A percentile compares a stretch with the other conserved stretches of the same genome.
Conservation (phyloP, 192 early-diverging fungal species). For the Mortierella alpina region DNA sequence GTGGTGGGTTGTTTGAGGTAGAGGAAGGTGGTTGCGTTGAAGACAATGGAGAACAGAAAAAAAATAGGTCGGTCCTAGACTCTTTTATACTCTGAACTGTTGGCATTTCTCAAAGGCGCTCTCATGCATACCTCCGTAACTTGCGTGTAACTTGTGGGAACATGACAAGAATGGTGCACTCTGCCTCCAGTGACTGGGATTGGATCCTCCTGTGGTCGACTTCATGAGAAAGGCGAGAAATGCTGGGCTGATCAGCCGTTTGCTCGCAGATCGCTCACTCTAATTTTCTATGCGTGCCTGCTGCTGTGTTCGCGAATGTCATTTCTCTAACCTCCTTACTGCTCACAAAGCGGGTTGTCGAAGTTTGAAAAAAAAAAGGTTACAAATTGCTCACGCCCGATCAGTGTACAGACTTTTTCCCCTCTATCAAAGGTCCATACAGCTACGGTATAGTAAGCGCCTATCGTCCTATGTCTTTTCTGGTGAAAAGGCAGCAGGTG, state of each 20-base stretch:
- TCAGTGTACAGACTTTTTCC: neutral
- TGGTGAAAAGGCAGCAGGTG: too few relatives aligned
- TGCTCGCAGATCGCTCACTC: too few relatives aligned
- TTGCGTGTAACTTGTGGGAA: neutral
- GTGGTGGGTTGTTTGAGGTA: neutral
- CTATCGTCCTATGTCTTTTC: too few relatives aligned
- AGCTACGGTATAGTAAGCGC: too few relatives aligned
- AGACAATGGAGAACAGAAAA: constrained; percentile 5
- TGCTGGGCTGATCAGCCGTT: too few relatives aligned
- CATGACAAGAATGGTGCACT: too few relatives aligned
- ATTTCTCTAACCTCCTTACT: neutral
- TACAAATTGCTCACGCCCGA: neutral
- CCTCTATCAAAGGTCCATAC: neutral
- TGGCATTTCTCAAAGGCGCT: neutral
- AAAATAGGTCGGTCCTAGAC: too few relatives aligned
- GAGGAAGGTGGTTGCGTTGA: constrained; percentile 1
- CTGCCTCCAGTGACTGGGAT: too few relatives aligned
- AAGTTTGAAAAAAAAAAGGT: neutral
- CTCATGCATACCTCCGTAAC: neutral
- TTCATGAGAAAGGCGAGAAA: too few relatives aligned
- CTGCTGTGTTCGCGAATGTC: neutral
- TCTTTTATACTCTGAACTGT: constrained; percentile 1
- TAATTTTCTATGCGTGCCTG: too few relatives aligned
- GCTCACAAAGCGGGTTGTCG: neutral
- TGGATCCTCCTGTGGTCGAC: too few relatives aligned